Evolutionary conservation across 108 stramenopile species (phyloP).

Genomic region (Parietichytrium sp.): DNA sequence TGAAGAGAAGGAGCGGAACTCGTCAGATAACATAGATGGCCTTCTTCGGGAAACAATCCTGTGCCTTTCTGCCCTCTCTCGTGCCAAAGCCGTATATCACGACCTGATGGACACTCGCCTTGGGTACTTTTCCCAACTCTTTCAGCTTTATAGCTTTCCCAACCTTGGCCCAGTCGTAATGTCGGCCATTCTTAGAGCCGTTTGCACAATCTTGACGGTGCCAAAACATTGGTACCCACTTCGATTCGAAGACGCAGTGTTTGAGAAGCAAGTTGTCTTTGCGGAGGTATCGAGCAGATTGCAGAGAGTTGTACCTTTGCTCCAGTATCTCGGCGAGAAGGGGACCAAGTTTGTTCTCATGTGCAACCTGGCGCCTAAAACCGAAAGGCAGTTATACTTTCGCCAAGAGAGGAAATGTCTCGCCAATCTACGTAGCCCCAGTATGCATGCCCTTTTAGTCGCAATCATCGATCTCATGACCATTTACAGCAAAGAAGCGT

Average conservation of each 20-base stretch:
- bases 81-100: background rate
- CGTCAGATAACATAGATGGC: background rate
- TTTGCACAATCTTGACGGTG: background rate
- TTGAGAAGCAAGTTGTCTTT: no score
- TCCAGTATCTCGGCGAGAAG: constrained; percentile 29
- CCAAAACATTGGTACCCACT: background rate
- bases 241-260: background rate
- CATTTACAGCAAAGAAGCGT: background rate
- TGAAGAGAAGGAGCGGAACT: background rate
- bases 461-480: constrained; percentile 21
- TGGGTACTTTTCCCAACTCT: background rate
- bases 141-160: background rate
- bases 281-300: background rate
- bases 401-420: background rate
- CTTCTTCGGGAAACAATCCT: background rate
- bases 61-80: background rate
- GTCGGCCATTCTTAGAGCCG: background rate
- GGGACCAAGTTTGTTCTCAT: background rate
- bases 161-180: background rate
- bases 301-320: background rate
- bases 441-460: background rate
- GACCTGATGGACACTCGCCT: background rate
- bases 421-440: background rate
- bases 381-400: background rate
- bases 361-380: constrained; percentile 2